Conservation (phyloP, 345 rosid species). For the Corchorus olitorius region DNA sequence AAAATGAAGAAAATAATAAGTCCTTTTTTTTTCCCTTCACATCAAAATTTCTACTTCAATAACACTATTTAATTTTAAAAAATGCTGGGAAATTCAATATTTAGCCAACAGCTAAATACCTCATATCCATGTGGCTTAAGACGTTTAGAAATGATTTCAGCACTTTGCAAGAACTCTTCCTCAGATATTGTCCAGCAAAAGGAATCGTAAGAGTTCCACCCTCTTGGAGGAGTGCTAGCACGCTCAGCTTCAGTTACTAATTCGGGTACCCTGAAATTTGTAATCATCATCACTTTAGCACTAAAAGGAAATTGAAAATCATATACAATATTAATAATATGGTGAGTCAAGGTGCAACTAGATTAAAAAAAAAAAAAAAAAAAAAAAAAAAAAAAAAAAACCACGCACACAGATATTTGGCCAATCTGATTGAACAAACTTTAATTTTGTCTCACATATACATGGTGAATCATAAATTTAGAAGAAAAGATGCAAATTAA, state of each 20-base stretch:
- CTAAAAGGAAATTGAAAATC: background rate
- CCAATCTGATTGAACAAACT: background rate
- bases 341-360: background rate
- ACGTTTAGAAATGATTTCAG: slow-evolving; percentile 62
- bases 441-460: background rate
- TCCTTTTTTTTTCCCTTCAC: background rate
- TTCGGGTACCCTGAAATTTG: slow-evolving; percentile 34
- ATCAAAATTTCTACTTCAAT: background rate
- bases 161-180: slow-evolving; percentile 74
- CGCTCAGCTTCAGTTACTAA: slow-evolving; percentile 23
- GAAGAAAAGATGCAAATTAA: background rate
- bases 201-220: slow-evolving; percentile 97
- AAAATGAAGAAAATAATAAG: slow-evolving; percentile 10
- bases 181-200: slow-evolving; percentile 89
- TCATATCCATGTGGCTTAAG: slow-evolving; percentile 71
- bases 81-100: background rate
- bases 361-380: too few species aligned
- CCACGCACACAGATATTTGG: background rate
- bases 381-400: too few species aligned
- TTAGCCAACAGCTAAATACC: slow-evolving; percentile 38
- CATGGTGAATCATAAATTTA: background rate
- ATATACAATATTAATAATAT: background rate
- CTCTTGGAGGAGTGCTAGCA: slow-evolving; percentile 84
- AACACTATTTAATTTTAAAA: background rate
- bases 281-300: background rate